A percentile compares a stretch with the other conserved stretches of the same genome.
Evolutionary conservation across 371 early-diverging fungal genomes (phyloP).

Genomic region (Mortierella sp.): DNA sequence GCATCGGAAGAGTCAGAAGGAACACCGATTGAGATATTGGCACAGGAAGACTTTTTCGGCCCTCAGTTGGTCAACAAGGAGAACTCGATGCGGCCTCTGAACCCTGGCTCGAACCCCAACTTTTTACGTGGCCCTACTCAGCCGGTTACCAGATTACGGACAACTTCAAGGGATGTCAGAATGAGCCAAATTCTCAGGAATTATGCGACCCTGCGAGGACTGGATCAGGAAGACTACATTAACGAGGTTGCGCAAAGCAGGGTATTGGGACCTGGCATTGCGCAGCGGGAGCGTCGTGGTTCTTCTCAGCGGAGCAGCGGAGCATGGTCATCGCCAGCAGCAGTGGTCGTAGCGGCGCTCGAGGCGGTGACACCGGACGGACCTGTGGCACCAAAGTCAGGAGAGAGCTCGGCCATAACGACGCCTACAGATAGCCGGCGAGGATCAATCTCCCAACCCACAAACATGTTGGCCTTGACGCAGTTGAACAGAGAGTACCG

Average conservation of each 20-base stretch:
- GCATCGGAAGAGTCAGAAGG: constrained; percentile 29
- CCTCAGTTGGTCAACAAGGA: constrained; percentile 19
- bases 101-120: constrained; percentile 3
- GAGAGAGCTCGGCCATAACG: constrained; percentile 4
- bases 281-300: constrained; percentile 15
- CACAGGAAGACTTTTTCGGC: constrained; percentile 41
- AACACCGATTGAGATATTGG: constrained; percentile 40
- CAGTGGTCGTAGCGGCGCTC: background rate
- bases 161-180: constrained; percentile 36
- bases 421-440: background rate
- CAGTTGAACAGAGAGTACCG: constrained; percentile 38
- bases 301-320: constrained; percentile 11
- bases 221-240: constrained; percentile 40
- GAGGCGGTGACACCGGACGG: background rate
- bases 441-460: constrained; percentile 2
- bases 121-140: constrained; percentile 2
- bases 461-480: constrained; percentile 7
- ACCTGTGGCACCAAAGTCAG: constrained; percentile 15
- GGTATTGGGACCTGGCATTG: constrained; percentile 11
- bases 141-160: constrained; percentile 10
- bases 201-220: constrained; percentile 41
- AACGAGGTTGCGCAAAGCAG: constrained; percentile 12
- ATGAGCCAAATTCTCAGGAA: constrained; percentile 53
- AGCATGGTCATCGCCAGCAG: background rate
- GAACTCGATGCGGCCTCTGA: background rate